Evolutionary conservation across 306 rosid genomes (phyloP).

Genomic region (Lupinus albus): DNA sequence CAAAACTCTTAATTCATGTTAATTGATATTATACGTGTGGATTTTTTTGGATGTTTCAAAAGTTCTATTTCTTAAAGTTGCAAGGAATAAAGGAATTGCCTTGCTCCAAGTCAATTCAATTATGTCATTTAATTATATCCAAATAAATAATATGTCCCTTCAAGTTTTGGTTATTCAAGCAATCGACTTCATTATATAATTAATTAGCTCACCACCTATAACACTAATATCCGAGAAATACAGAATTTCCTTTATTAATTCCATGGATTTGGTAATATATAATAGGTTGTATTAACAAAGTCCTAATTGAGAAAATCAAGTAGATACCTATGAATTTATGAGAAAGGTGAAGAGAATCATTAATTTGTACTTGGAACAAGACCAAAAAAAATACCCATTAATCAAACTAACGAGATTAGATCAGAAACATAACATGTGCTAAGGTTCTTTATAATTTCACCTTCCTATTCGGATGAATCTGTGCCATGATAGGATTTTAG

Average conservation of each 20-base stretch:
- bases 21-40: conserved; percentile 23
- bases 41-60: conserved; percentile 42
- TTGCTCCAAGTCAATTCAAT: conserved; percentile 9
- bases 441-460: conserved; percentile 45
- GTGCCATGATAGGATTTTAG: conserved; percentile 34
- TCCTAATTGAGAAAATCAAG: conserved; percentile 27
- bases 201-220: too few relatives aligned
- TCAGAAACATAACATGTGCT: conserved; percentile 58
- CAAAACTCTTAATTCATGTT: conserved; percentile 28
- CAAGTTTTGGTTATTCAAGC: not conserved
- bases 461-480: conserved; percentile 33
- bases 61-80: conserved; percentile 35
- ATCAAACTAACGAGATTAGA: conserved; percentile 46
- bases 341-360: conserved; percentile 35
- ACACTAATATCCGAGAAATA: not conserved
- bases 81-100: conserved; percentile 46
- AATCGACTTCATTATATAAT: not conserved
- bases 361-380: conserved; percentile 35
- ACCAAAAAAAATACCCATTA: conserved; percentile 19
- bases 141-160: conserved; percentile 22
- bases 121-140: conserved; percentile 24
- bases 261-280: conserved; percentile 4
- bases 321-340: conserved; percentile 47
- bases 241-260: conserved; percentile 8
- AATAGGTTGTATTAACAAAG: conserved; percentile 1